Base-by-base conservation (phyloP, 106 monocot genomes). In the Allium fistulosum region DNA sequence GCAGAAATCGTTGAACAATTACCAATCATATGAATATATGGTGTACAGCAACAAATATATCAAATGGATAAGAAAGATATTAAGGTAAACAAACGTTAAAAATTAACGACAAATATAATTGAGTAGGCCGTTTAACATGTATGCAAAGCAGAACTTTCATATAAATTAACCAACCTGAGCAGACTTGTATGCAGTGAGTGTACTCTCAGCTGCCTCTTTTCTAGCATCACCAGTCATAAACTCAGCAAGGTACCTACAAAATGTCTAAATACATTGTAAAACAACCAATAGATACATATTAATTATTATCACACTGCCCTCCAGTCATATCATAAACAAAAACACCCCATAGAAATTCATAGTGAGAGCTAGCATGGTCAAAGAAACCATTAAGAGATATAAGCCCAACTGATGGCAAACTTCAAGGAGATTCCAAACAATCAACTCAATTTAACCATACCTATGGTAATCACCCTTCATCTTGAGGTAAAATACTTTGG, bases 401-500 rank as follows among this genome's bases (percentile, higher is more conserved):
- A 37, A 37, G 2, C 37, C 37, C 37, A 37, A 37, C 37, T 37
- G 37, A 37, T 37, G 37, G 37, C 37, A 37, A 37, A 37, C 37
- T 37, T 5, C 37, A 37, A 37, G 37, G 37, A 11, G 53, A 55
- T 18, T 22, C 10, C 57, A 71, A 71, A 65, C 12, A 2, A 8
- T 55, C 15, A 12, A 15, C 11, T 12, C 6, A 55, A 55, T 55
- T 55, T 55, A 55, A 16, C 1, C 10, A 16, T 27, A 84, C 84
- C 84, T 84, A 73, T 70, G 71, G 61, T 84, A 84, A 67, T 84
- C 84, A 9, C 84, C 84, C 76, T 84, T 84, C 84, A 84, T 84
- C 77, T 84, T 84, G 59, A 80, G 74, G 66, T 84, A 84, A 51
- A 84, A 84, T 61, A 84, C 84, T 69, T 84, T 84, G 9, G 84